Evolutionary conservation across 352 stramenopile species (phyloP).

Genomic region (Phytophthora colocasiae): DNA sequence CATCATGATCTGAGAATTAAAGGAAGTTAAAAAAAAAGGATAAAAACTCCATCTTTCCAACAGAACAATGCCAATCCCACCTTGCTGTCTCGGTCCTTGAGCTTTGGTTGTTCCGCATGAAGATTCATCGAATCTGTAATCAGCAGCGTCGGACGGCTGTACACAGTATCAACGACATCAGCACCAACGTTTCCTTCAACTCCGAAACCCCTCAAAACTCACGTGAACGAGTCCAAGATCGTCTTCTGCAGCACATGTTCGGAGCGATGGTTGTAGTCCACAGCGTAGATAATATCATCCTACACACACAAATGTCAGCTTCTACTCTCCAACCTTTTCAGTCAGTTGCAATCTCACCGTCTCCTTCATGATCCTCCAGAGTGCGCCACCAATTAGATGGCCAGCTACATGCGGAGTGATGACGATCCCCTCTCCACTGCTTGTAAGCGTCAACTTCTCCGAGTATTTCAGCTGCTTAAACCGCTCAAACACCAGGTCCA

Average conservation of each 20-base stretch:
- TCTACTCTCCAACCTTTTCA: neutral
- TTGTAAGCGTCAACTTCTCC: slow-evolving; percentile 91
- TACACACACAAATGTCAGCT: slow-evolving; percentile 30
- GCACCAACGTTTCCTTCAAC: neutral
- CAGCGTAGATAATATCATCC: slow-evolving; percentile 94
- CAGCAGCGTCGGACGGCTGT: slow-evolving; percentile 80
- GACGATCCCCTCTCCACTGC: slow-evolving; percentile 87
- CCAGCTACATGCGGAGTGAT: slow-evolving; percentile 95
- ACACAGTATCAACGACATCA: slow-evolving; percentile 4
- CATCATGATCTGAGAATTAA: slow-evolving; percentile 84
- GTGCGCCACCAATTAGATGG: slow-evolving; percentile 94
- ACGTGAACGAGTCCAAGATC: slow-evolving; percentile 94
- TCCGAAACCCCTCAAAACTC: slow-evolving; percentile 10
- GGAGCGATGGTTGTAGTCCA: slow-evolving; percentile 94
- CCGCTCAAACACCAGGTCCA: slow-evolving; percentile 93
- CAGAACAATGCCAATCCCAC: slow-evolving; percentile 12
- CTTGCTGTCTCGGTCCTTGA: slow-evolving; percentile 90
- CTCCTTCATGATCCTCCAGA: slow-evolving; percentile 95
- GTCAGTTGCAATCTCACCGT: slow-evolving; percentile 56
- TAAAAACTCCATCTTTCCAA: neutral
- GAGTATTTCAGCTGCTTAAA: slow-evolving; percentile 97
- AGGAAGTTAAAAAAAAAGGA: neutral
- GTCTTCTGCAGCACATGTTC: slow-evolving; percentile 95
- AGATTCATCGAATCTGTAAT: slow-evolving; percentile 92
- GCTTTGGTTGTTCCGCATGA: slow-evolving; percentile 85